Percentiles rank a stretch among this genome's conserved stretches.
phyloP scores from a whole-genome alignment of 129 eudicot species.

The Sambucus nigra region DNA sequence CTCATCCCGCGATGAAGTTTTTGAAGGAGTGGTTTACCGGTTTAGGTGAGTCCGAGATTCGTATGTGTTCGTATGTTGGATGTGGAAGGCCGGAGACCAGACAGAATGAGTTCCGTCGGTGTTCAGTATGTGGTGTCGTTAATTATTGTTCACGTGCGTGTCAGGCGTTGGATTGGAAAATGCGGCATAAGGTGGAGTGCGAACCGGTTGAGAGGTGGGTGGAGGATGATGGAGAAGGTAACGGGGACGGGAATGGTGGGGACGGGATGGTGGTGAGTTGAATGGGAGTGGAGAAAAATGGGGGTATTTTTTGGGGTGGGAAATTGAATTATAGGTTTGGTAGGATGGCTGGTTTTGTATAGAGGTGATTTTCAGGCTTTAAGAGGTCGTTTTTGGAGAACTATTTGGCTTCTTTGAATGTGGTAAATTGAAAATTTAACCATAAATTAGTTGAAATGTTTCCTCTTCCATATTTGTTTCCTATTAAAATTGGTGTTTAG shows the following conservation, averaged over 20 bases:
- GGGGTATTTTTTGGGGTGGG: conserved; percentile 23
- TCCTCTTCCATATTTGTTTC: no score
- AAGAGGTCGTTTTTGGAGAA: conserved; percentile 24
- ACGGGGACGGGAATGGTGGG: conserved; percentile 16
- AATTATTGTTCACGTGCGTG: conserved; percentile 87
- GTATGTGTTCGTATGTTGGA: conserved; percentile 59
- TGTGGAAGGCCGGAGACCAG: conserved; percentile 82
- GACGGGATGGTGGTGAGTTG: conserved; percentile 60
- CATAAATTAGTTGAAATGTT: no score
- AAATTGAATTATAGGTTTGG: neutral
- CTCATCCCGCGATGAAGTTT: conserved; percentile 62
- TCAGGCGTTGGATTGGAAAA: conserved; percentile 83
- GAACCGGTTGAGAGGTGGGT: conserved; percentile 59
- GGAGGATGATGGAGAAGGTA: conserved; percentile 19
- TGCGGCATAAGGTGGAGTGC: conserved; percentile 71
- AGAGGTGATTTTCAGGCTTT: neutral
- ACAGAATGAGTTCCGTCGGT: conserved; percentile 67
- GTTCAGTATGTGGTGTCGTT: conserved; percentile 72
- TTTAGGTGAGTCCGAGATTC: conserved; percentile 30
- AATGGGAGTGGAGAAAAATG: conserved; percentile 11
- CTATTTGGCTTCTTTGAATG: conserved; percentile 6
- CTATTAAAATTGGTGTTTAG: no score
- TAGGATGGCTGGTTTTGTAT: neutral
- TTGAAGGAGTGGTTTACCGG: conserved; percentile 62
- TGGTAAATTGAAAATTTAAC: no score